A percentile compares a stretch with the other conserved stretches of the same genome.
phyloP scores from a whole-genome alignment of 2,329 filamentous ascomycete genomes.

The Penicillium sp. region DNA sequence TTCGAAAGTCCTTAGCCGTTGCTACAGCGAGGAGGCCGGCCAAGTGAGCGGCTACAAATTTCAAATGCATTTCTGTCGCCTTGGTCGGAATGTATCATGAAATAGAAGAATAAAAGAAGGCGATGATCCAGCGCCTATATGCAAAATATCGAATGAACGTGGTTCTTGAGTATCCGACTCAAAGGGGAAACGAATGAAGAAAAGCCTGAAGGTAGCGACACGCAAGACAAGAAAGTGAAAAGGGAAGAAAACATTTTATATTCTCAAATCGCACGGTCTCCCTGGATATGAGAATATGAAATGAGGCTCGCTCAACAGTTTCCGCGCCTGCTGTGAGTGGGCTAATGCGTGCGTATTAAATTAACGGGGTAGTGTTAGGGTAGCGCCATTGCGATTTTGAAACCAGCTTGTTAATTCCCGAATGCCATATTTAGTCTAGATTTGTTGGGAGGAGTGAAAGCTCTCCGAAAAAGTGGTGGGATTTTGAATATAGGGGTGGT shows the following conservation, averaged over 20 bases:
- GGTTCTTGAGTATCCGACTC: slow-evolving; percentile 3
- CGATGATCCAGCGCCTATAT: not conserved
- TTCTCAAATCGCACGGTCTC: not conserved
- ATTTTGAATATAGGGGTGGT: not conserved
- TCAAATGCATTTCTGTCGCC: slow-evolving; percentile 1
- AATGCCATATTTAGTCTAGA: not conserved
- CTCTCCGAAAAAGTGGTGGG: not conserved
- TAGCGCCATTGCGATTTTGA: not conserved
- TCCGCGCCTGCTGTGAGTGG: not conserved
- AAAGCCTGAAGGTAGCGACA: too few species aligned
- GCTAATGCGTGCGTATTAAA: not conserved
- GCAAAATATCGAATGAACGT: not conserved
- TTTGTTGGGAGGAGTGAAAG: not conserved
- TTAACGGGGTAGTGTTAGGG: not conserved
- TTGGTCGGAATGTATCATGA: not conserved
- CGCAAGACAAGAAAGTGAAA: not conserved
- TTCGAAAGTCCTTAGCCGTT: slow-evolving; percentile 12
- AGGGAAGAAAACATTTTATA: not conserved
- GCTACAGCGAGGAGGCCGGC: not conserved
- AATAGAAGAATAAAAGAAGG: not conserved
- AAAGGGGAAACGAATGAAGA: slow-evolving; percentile 1
- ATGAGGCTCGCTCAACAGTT: not conserved
- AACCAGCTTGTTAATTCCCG: not conserved
- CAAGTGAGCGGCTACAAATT: not conserved
- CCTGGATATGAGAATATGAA: not conserved